These are phyloP conservation scores for Eutrema japonicum DNA, from an alignment of 345 rosid genomes.

Conservation along the genomic window DNA sequence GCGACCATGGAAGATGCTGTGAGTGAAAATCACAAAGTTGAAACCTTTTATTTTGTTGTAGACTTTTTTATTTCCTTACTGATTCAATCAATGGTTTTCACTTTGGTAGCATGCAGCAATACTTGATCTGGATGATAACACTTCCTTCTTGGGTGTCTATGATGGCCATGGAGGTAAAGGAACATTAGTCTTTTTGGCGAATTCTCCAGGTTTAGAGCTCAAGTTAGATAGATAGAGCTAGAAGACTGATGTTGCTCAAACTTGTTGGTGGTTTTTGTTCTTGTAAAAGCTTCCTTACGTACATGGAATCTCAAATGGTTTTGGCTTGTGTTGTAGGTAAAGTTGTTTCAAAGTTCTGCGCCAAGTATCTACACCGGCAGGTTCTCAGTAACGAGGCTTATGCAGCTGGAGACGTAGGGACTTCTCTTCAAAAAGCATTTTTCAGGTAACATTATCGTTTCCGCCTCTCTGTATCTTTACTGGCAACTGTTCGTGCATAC, in stretches of 20 bases:
- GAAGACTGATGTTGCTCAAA: background rate
- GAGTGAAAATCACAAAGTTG: constrained; percentile 47
- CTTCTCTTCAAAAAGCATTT: constrained; percentile 64
- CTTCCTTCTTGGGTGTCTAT: constrained; percentile 96
- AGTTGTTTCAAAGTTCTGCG: constrained; percentile 83
- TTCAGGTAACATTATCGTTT: constrained; percentile 50
- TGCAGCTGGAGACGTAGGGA: constrained; percentile 69
- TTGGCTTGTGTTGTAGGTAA: constrained; percentile 55
- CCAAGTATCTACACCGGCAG: constrained; percentile 83
- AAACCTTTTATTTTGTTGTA: constrained; percentile 2
- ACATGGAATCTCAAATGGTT: constrained; percentile 17
- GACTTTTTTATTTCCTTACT: background rate
- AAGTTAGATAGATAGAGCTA: background rate
- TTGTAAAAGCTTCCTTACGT: background rate
- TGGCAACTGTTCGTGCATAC: background rate
- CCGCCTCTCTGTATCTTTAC: background rate
- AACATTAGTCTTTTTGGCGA: background rate
- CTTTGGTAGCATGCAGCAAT: constrained; percentile 80
- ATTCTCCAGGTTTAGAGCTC: background rate
- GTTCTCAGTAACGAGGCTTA: constrained; percentile 67
- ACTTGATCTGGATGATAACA: constrained; percentile 73
- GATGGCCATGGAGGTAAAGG: constrained; percentile 98
- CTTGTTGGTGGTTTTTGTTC: constrained; percentile 9
- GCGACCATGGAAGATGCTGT: constrained; percentile 99
- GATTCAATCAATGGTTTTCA: constrained; percentile 18